phyloP scores from a whole-genome alignment of 805 yeast genomes.

The Maudiozyma turicensis region DNA sequence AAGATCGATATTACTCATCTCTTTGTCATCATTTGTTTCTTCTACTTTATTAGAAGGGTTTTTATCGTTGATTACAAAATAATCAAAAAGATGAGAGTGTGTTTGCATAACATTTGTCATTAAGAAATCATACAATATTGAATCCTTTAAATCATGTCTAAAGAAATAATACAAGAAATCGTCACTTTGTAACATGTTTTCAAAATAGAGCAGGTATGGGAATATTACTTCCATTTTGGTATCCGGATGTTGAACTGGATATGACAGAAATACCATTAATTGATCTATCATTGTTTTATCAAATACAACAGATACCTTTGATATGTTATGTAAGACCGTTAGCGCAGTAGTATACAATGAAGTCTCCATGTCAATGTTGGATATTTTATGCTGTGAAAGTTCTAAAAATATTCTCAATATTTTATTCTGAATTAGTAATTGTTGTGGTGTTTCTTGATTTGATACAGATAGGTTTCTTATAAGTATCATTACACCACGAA shows the following conservation, averaged over 20 bases:
- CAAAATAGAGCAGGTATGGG: constrained; percentile 16
- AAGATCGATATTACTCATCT: constrained; percentile 6
- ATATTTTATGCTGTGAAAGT: not conserved
- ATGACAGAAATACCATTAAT: constrained; percentile 13
- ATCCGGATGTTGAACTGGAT: constrained; percentile 12
- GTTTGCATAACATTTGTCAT: constrained; percentile 9
- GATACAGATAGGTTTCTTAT: constrained; percentile 37
- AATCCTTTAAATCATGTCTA: constrained; percentile 9
- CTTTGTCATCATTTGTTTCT: not conserved
- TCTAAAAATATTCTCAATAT: constrained; percentile 7
- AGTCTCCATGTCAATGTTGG: constrained; percentile 16
- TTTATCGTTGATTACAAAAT: not conserved
- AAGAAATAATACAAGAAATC: constrained; percentile 21
- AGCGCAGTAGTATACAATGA: constrained; percentile 12
- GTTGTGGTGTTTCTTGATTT: constrained; percentile 25
- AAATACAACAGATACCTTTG: constrained; percentile 10
- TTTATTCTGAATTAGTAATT: constrained; percentile 12
- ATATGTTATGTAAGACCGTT: constrained; percentile 20
- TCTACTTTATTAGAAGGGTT: not conserved
- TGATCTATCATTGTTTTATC: constrained; percentile 14
- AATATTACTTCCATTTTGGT: constrained; percentile 7
- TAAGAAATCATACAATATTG: constrained; percentile 14
- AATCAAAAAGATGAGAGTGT: constrained; percentile 8
- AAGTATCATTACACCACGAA: constrained; percentile 41
- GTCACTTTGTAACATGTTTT: constrained; percentile 15